Percentiles rank a stretch among this genome's conserved stretches.
Evolutionary conservation across 768 basidiomycete species (phyloP).

Genomic region (Agaricus sinodeliciosus): DNA sequence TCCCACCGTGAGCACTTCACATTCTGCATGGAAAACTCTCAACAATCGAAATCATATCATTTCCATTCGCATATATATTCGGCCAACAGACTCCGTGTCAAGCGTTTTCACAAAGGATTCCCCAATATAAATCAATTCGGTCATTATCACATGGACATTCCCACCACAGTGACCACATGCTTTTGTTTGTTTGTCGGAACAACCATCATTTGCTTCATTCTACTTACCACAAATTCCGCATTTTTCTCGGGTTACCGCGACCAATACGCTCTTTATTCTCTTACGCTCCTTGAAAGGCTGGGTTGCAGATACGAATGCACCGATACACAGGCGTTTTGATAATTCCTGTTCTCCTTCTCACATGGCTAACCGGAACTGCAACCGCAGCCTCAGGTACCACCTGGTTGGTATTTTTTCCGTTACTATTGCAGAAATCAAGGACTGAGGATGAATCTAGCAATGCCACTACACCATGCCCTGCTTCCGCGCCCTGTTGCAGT

Average conservation of each 20-base stretch:
- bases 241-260: background rate
- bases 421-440: too few species aligned
- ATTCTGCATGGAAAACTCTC: too few species aligned
- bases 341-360: slow-evolving; percentile 1
- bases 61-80: too few species aligned
- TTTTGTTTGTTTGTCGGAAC: background rate
- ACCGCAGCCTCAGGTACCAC: background rate
- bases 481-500: slow-evolving; percentile 48
- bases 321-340: background rate
- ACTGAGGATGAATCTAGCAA: slow-evolving; percentile 25
- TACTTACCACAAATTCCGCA: background rate
- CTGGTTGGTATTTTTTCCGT: background rate
- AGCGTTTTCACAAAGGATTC: too few species aligned
- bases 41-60: too few species aligned
- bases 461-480: slow-evolving; percentile 35
- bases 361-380: slow-evolving; percentile 4
- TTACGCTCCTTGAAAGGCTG: background rate
- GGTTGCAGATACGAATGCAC: background rate
- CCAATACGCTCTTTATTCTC: background rate
- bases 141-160: slow-evolving; percentile 7
- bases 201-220: background rate
- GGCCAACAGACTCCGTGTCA: too few species aligned
- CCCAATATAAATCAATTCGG: too few species aligned
- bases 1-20: too few species aligned
- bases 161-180: slow-evolving; percentile 6